These are phyloP conservation scores for Solanum medicagineum DNA, from an alignment of 257 asterid genomes.

Conservation along the genomic window DNA sequence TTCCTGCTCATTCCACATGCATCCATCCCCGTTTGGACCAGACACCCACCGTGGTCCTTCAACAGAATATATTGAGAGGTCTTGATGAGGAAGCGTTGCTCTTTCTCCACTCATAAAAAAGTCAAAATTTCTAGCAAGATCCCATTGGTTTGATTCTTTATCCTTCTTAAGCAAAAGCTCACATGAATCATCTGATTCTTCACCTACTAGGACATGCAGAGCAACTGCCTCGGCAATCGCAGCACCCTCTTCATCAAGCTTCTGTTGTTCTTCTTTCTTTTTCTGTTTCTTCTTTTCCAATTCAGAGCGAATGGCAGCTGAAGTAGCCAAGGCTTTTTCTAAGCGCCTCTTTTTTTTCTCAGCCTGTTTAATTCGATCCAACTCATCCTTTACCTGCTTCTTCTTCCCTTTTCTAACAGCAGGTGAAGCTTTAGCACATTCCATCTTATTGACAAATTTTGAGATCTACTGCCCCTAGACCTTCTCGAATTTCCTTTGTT, in stretches of 20 bases:
- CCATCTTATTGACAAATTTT: conserved; percentile 29
- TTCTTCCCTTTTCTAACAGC: conserved; percentile 72
- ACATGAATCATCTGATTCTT: conserved; percentile 74
- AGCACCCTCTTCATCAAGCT: conserved; percentile 95
- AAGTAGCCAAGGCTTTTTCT: conserved; percentile 97
- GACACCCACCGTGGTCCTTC: conserved; percentile 3
- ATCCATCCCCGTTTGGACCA: not conserved
- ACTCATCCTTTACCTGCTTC: conserved; percentile 84
- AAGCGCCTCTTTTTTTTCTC: conserved; percentile 90
- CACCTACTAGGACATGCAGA: conserved; percentile 82
- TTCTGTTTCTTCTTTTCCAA: conserved; percentile 87
- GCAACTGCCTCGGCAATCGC: conserved; percentile 98
- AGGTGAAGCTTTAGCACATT: conserved; percentile 44
- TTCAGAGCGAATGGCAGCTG: conserved; percentile 90
- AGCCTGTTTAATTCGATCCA: conserved; percentile 90
- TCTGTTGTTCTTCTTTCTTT: conserved; percentile 88
- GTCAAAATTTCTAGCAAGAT: conserved; percentile 28
- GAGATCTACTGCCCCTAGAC: not conserved
- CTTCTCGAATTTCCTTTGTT: not conserved
- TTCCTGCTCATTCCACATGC: conserved; percentile 11
- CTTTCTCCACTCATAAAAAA: conserved; percentile 23
- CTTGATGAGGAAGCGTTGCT: conserved; percentile 32
- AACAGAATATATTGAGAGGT: conserved; percentile 25
- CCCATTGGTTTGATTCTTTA: conserved; percentile 59
- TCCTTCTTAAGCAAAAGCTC: conserved; percentile 45